These are phyloP conservation scores for Penicillium flavigenum DNA, from an alignment of 495 filamentous ascomycete species.

Conservation along the genomic window DNA sequence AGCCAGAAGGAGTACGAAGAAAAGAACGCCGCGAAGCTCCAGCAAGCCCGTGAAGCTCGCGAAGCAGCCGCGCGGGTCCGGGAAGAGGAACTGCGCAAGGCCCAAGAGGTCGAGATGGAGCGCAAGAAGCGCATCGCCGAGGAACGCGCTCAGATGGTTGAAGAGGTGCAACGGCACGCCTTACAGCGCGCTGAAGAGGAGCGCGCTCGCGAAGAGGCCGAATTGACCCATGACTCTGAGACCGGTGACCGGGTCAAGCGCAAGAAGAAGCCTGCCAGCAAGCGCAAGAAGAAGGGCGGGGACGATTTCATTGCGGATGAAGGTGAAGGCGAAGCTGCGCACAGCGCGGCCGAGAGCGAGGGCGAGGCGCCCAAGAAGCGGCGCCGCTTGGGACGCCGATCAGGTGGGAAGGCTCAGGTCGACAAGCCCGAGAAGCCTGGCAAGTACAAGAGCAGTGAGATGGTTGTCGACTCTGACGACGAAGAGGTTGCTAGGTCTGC, in stretches of 20 bases:
- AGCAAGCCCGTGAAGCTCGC: slow-evolving; percentile 69
- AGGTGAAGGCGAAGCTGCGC: slow-evolving; percentile 19
- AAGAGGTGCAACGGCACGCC: slow-evolving; percentile 70
- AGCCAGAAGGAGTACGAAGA: slow-evolving; percentile 89
- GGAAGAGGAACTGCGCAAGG: slow-evolving; percentile 67
- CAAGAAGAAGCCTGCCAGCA: slow-evolving; percentile 57
- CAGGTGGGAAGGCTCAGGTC: slow-evolving; percentile 55
- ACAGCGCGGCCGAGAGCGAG: slow-evolving; percentile 34
- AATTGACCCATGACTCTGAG: slow-evolving; percentile 71
- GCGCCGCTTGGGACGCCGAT: slow-evolving; percentile 52
- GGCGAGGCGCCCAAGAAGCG: slow-evolving; percentile 49
- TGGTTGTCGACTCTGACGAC: slow-evolving; percentile 72
- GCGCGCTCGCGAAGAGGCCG: slow-evolving; percentile 61
- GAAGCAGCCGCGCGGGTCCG: slow-evolving; percentile 72
- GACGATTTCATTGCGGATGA: slow-evolving; percentile 32
- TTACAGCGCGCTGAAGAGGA: slow-evolving; percentile 73
- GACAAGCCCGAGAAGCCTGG: slow-evolving; percentile 17
- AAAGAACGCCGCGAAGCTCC: slow-evolving; percentile 81
- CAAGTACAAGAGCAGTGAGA: slow-evolving; percentile 80
- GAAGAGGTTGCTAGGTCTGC: slow-evolving; percentile 35
- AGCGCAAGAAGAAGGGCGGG: slow-evolving; percentile 66
- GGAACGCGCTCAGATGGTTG: slow-evolving; percentile 75
- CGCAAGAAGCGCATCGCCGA: slow-evolving; percentile 74
- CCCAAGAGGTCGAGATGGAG: slow-evolving; percentile 65
- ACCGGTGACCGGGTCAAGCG: slow-evolving; percentile 75